Percentiles rank a stretch among this genome's conserved stretches.
Conservation (phyloP, 768 basidiomycete genomes). For the Sarcodon aspratus region DNA sequence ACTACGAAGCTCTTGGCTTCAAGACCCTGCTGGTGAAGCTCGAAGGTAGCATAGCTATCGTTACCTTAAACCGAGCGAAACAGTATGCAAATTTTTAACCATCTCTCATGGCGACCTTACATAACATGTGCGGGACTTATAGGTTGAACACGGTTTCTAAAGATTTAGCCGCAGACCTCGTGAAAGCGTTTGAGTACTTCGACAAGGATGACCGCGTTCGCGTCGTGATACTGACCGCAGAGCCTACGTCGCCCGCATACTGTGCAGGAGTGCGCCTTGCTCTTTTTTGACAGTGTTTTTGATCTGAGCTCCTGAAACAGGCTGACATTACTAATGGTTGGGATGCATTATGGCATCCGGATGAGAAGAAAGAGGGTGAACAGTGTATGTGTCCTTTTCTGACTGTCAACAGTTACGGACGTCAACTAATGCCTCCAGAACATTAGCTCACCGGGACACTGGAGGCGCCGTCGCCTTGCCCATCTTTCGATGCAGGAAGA, state of each 20-base stretch:
- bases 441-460: constrained; percentile 33
- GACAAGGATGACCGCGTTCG: constrained; percentile 43
- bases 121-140: neutral
- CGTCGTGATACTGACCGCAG: constrained; percentile 39
- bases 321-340: constrained; percentile 41
- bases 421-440: no score
- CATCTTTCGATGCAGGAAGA: constrained; percentile 42
- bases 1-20: constrained; percentile 26
- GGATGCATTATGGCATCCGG: constrained; percentile 23
- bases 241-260: constrained; percentile 37
- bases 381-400: constrained; percentile 23
- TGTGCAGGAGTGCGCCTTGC: constrained; percentile 37
- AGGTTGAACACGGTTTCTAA: constrained; percentile 36
- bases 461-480: constrained; percentile 36
- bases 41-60: constrained; percentile 31
- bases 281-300: no score
- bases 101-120: neutral
- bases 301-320: constrained; percentile 14
- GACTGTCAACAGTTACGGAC: neutral
- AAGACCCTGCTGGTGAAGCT: constrained; percentile 30
- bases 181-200: constrained; percentile 30
- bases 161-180: constrained; percentile 25
- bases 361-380: constrained; percentile 33
- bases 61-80: constrained; percentile 35
- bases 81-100: constrained; percentile 20